Conservation (phyloP, 257 asterid genomes). For the Gentiana macrophylla region DNA sequence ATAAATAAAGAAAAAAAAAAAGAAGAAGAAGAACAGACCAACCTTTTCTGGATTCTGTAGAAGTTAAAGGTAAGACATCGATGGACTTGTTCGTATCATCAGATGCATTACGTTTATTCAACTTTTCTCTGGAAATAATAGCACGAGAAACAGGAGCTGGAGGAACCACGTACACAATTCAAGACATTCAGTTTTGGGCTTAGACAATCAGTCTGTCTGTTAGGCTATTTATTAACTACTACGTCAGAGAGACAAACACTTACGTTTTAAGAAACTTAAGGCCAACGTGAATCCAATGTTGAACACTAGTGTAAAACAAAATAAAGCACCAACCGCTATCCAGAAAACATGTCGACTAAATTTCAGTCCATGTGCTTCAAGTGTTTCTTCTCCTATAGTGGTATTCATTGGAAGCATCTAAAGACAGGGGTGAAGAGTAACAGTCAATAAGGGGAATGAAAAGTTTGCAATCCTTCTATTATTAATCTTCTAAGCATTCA, state of each 20-base stretch:
- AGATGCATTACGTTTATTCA: conserved; percentile 6
- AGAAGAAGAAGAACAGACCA: neutral
- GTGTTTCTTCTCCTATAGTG: conserved; percentile 40
- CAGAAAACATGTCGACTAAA: conserved; percentile 30
- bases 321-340: conserved; percentile 49
- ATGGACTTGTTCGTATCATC: neutral
- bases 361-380: conserved; percentile 43
- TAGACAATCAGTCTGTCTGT: neutral
- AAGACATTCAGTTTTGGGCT: neutral
- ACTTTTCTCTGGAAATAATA: conserved; percentile 22
- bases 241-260: conserved; percentile 12
- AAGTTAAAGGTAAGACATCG: neutral
- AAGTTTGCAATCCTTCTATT: too few relatives aligned
- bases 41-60: conserved; percentile 9
- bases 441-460: neutral
- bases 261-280: conserved; percentile 33
- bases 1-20: neutral
- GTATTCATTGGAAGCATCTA: conserved; percentile 27
- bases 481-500: too few relatives aligned
- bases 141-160: conserved; percentile 26
- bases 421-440: conserved; percentile 1
- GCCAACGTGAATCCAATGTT: conserved; percentile 49
- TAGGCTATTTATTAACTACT: neutral
- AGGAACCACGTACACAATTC: neutral
- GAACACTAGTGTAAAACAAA: conserved; percentile 39